Percentiles rank a stretch among this genome's conserved stretches.
These are phyloP conservation scores for Citropsis articulata DNA, from an alignment of 345 rosid species.

Conservation along the genomic window DNA sequence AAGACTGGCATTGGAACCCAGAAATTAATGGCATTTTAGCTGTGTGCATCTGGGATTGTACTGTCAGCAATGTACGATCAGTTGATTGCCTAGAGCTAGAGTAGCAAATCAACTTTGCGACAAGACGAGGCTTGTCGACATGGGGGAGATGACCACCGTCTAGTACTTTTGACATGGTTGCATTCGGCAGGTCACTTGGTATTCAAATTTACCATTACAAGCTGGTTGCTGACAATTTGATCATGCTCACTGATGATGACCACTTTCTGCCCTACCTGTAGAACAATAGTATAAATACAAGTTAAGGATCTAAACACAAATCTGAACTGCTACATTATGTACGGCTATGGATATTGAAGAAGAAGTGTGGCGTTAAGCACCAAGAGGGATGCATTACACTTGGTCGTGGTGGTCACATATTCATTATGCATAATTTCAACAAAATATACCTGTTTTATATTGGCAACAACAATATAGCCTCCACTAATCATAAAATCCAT, in stretches of 20 bases:
- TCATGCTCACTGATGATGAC: conserved; percentile 74
- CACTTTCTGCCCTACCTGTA: conserved; percentile 64
- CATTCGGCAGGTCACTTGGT: conserved; percentile 53
- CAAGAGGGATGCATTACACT: no score
- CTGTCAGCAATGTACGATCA: conserved; percentile 13
- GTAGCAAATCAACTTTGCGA: conserved; percentile 49
- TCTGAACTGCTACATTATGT: no score
- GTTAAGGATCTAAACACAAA: neutral
- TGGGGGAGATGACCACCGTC: conserved; percentile 78
- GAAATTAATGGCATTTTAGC: neutral
- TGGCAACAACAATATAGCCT: conserved; percentile 67
- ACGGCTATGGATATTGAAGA: no score
- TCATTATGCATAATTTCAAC: no score
- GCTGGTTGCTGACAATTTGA: conserved; percentile 60
- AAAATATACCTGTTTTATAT: conserved; percentile 53
- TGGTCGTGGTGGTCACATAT: no score
- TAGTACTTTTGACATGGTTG: conserved; percentile 46
- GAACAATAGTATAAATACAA: conserved; percentile 5
- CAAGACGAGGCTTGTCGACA: conserved; percentile 59
- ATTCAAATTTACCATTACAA: conserved; percentile 49
- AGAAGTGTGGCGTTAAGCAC: no score
- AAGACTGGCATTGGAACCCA: neutral
- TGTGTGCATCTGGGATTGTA: neutral
- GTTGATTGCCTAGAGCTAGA: conserved; percentile 29
- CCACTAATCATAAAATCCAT: conserved; percentile 73